A percentile compares a stretch with the other conserved stretches of the same genome.
Conservation (phyloP, 1,284 basidiomycete genomes). For the Uromyces viciae-fabae region DNA sequence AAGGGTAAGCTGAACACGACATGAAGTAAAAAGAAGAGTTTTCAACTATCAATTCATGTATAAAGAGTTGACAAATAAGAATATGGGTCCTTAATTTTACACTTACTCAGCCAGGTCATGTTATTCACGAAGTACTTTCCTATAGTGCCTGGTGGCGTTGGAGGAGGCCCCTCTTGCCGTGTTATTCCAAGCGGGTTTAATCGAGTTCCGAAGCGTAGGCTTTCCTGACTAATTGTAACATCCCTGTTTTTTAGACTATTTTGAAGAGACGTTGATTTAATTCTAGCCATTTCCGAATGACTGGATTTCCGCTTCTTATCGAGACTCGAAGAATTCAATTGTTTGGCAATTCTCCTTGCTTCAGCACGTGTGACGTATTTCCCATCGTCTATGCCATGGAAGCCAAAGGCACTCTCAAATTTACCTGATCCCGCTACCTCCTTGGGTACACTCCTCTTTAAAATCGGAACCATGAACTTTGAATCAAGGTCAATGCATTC, state of each 20-base stretch:
- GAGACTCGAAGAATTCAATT: not conserved
- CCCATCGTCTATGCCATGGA: conserved; percentile 10
- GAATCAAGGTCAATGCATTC: conserved; percentile 35
- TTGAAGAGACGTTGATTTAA: not conserved
- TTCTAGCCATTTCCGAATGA: not conserved
- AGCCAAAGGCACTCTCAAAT: conserved; percentile 30
- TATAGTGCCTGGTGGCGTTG: conserved; percentile 14
- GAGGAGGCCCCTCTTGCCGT: conserved; percentile 1
- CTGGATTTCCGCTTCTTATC: too few relatives aligned
- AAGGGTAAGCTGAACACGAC: conserved; percentile 10
- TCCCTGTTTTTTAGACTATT: not conserved
- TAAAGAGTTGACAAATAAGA: not conserved
- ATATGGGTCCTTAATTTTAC: not conserved
- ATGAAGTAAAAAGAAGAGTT: not conserved
- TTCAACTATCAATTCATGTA: not conserved
- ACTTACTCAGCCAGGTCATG: conserved; percentile 27
- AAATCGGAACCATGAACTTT: conserved; percentile 11
- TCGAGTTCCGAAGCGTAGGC: not conserved
- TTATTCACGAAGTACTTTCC: conserved; percentile 37
- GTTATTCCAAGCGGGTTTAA: not conserved
- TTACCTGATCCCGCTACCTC: conserved; percentile 24
- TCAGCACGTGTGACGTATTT: not conserved
- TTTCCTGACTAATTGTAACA: not conserved
- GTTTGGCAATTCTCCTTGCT: not conserved
- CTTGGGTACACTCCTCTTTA: conserved; percentile 22